Base-by-base conservation (phyloP, 1,284 basidiomycete species). In the Coniferiporia sulphurascens region DNA sequence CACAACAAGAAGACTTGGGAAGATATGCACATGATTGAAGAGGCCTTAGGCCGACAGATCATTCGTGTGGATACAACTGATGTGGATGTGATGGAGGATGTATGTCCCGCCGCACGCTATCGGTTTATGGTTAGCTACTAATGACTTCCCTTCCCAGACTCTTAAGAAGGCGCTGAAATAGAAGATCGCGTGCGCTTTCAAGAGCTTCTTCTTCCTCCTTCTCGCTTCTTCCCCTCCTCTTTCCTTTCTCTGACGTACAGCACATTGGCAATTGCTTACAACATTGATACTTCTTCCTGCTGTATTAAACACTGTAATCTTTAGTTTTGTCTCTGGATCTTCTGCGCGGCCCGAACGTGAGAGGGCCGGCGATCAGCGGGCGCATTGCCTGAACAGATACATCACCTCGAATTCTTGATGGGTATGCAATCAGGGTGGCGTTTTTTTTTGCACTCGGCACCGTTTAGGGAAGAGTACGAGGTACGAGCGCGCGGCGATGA, bases 21-120 rank as follows among this genome's bases (percentile, higher is more conserved):
- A 65, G 89, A 95, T 70, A 94, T 97, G 84, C 81, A 93, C 66
- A 78, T 81, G 68, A 95, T 97, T 62, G 88, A 94, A 75, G 78
- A 84, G 65, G 80, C 79, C 1, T 82, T 93, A 1, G 87, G 89
- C 22, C 87, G 82, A 72, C 79, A 82, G 66, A 95, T 95, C 61
- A 81, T 85, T 61, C 80, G 89, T 45, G 91, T 95, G 64, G 86
- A 89, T 70, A 95, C 93, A 1, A 76, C 85, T 63, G 89, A 95
- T 73, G 75, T 94, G 65, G 93, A 95, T 70, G 84, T 84, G 68
- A 95, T 95, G 93, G 93, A 95, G 70, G 82, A 89, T 77, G 91
- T 91, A 64, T 36, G 76, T 34, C 51, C 35, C 49, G 21, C 41
- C 34, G 10, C 45, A 56, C 43, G 32, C 51, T 55, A 38, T 32